phyloP scores from a whole-genome alignment of 805 yeast species.

The Teunomyces panamensis region DNA sequence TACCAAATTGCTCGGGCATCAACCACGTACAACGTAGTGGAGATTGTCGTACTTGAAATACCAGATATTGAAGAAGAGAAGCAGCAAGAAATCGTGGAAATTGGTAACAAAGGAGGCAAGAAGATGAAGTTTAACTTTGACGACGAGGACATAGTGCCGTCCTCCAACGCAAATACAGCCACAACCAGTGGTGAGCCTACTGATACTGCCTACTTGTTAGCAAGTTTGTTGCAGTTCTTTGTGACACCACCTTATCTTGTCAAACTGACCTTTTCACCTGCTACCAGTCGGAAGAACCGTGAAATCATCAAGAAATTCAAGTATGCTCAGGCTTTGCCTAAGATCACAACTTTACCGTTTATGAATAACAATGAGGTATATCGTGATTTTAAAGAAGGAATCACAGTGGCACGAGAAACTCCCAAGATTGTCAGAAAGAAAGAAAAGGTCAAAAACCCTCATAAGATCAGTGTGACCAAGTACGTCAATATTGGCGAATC shows the following conservation, averaged over 20 bases:
- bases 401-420: slow-evolving; percentile 45
- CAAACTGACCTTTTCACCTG: slow-evolving; percentile 51
- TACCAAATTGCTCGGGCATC: slow-evolving; percentile 81
- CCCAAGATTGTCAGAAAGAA: slow-evolving; percentile 34
- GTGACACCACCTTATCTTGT: slow-evolving; percentile 82
- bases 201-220: slow-evolving; percentile 52
- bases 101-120: slow-evolving; percentile 22
- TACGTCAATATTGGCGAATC: slow-evolving; percentile 74
- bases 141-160: slow-evolving; percentile 27
- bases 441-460: slow-evolving; percentile 35
- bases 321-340: slow-evolving; percentile 69
- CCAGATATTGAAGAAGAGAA: slow-evolving; percentile 21
- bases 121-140: slow-evolving; percentile 30
- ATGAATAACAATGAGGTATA: slow-evolving; percentile 47
- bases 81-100: slow-evolving; percentile 19
- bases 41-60: slow-evolving; percentile 67
- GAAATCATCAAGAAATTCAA: slow-evolving; percentile 46
- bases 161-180: slow-evolving; percentile 14
- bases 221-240: slow-evolving; percentile 71
- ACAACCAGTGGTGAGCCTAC: slow-evolving; percentile 13
- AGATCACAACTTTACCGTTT: slow-evolving; percentile 71
- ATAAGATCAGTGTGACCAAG: slow-evolving; percentile 56
- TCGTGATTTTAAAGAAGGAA: slow-evolving; percentile 58
- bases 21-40: slow-evolving; percentile 66
- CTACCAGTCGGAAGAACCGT: slow-evolving; percentile 21